Conservation (phyloP, 805 yeast species). For the Candida nanaspora region DNA sequence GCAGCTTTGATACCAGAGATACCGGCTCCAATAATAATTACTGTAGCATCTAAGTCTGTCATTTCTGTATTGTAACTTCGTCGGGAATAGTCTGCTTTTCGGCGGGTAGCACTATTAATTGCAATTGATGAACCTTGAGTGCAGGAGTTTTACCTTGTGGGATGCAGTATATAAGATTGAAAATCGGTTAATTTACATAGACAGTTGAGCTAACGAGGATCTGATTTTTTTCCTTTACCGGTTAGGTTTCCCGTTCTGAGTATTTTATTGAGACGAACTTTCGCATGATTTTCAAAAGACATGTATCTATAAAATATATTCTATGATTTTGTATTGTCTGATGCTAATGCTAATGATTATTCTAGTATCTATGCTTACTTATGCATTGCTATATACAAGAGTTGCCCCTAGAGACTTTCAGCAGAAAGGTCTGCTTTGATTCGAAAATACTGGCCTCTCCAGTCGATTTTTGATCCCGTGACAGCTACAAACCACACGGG, state of each 20-base stretch:
- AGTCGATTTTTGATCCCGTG: conserved; percentile 67
- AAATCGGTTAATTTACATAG: too few species aligned
- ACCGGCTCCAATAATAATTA: conserved; percentile 45
- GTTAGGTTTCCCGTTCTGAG: background rate
- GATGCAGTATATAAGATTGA: too few species aligned
- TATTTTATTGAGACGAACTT: too few species aligned
- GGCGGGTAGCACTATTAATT: background rate
- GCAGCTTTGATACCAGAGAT: conserved; percentile 47
- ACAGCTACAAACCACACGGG: conserved; percentile 83
- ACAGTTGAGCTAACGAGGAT: background rate
- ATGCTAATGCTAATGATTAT: background rate
- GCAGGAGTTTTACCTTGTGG: too few species aligned
- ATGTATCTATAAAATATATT: background rate
- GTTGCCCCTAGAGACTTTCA: conserved; percentile 39
- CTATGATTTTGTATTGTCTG: too few species aligned
- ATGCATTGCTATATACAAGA: background rate
- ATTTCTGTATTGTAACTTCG: background rate
- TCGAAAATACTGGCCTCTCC: conserved; percentile 72
- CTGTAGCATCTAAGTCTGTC: conserved; percentile 10
- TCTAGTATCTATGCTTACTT: background rate
- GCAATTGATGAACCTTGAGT: too few species aligned
- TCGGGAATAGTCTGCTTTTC: background rate
- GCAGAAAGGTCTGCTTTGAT: conserved; percentile 74
- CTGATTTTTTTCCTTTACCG: background rate
- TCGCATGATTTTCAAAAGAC: background rate